Conservation (phyloP, 495 filamentous ascomycete species). For the Hyaloscypha finlandica region DNA sequence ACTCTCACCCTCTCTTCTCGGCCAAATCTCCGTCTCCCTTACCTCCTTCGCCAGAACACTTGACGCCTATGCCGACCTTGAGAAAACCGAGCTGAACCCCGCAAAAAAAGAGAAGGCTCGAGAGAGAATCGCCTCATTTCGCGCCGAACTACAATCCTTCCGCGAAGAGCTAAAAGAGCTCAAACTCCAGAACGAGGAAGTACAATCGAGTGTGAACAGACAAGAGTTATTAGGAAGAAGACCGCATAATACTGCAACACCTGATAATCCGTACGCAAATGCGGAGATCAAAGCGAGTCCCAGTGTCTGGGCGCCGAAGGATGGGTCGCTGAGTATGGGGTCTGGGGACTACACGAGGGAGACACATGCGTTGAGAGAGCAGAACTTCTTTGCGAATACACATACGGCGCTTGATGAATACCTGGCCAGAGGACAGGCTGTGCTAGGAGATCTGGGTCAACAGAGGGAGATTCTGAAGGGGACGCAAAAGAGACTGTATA, state of each 20-base stretch:
- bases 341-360: conserved; percentile 67
- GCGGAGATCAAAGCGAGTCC: conserved; percentile 37
- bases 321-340: conserved; percentile 37
- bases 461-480: conserved; percentile 94
- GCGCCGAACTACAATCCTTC: conserved; percentile 77
- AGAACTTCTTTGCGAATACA: conserved; percentile 79
- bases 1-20: conserved; percentile 57
- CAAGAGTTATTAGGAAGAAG: conserved; percentile 88
- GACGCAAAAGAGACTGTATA: conserved; percentile 88
- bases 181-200: conserved; percentile 73
- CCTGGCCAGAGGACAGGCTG: conserved; percentile 84
- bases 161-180: conserved; percentile 73
- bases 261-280: conserved; percentile 92
- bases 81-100: conserved; percentile 82
- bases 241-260: conserved; percentile 81
- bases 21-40: conserved; percentile 83
- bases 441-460: conserved; percentile 83
- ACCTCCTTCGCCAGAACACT: conserved; percentile 88
- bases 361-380: conserved; percentile 84
- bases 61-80: conserved; percentile 86
- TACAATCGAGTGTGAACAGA: conserved; percentile 70
- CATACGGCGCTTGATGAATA: conserved; percentile 89
- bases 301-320: conserved; percentile 27
- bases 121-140: conserved; percentile 84
- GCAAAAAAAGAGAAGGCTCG: conserved; percentile 89